Percentiles rank a stretch among this genome's conserved stretches.
Conservation (phyloP, 352 stramenopile species). For the Phytopythium chamaehyphon region DNA sequence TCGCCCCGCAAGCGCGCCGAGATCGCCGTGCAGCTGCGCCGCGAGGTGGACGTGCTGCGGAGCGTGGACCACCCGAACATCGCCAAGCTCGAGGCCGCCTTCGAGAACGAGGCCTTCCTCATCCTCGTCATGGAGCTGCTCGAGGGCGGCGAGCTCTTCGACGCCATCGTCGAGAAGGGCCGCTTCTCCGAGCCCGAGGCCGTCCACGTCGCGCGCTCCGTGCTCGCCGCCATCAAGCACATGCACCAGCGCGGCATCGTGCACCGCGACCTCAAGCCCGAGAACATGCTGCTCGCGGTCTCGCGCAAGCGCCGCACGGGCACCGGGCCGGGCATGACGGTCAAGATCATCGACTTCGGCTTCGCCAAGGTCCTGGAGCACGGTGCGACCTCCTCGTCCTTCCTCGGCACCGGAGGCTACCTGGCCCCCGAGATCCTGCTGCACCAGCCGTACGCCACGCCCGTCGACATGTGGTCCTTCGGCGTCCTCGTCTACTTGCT, state of each 20-base stretch:
- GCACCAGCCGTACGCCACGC: constrained; percentile 92
- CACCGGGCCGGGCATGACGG: constrained; percentile 18
- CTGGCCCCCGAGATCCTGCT: constrained; percentile 97
- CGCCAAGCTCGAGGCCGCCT: constrained; percentile 57
- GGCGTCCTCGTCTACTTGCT: constrained; percentile 96
- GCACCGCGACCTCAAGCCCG: constrained; percentile 71
- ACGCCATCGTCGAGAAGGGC: constrained; percentile 68
- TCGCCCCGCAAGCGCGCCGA: constrained; percentile 44
- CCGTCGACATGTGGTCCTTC: constrained; percentile 97
- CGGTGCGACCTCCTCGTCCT: constrained; percentile 53
- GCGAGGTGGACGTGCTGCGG: constrained; percentile 62
- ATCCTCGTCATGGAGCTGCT: constrained; percentile 69
- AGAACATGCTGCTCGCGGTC: constrained; percentile 66
- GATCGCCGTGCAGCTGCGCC: constrained; percentile 52
- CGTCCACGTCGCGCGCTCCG: constrained; percentile 33
- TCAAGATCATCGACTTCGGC: constrained; percentile 99
- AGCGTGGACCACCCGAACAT: constrained; percentile 67
- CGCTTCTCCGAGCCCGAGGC: constrained; percentile 56
- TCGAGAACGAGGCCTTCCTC: constrained; percentile 63
- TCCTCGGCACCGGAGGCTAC: constrained; percentile 90
- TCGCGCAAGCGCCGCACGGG: constrained; percentile 12
- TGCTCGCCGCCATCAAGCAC: constrained; percentile 72
- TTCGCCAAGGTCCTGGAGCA: constrained; percentile 89
- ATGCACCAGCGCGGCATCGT: constrained; percentile 71
- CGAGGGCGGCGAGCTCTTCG: constrained; percentile 79